These are phyloP conservation scores for Ziziphus jujuba DNA, from an alignment of 306 rosid genomes.

Conservation along the genomic window DNA sequence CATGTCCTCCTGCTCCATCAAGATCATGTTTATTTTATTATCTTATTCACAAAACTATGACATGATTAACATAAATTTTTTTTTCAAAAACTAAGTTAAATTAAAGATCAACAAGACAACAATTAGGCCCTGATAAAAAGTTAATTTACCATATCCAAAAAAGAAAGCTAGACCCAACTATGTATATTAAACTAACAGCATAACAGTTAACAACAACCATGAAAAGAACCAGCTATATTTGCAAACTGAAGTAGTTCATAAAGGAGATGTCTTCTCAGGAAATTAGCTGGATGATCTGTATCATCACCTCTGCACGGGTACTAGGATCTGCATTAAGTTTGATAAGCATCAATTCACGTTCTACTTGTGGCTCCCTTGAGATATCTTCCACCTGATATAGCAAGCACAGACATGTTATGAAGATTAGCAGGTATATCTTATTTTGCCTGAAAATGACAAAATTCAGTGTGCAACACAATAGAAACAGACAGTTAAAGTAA, in stretches of 20 bases:
- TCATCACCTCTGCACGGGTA: conserved; percentile 49
- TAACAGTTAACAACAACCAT: not conserved
- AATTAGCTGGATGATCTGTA: conserved; percentile 13
- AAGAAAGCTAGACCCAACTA: not conserved
- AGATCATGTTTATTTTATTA: no score
- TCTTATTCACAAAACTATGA: no score
- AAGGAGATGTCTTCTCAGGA: not conserved
- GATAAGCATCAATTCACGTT: conserved; percentile 60
- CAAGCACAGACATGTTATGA: not conserved
- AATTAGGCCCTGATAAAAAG: no score
- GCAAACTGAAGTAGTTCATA: not conserved
- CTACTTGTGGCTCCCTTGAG: conserved; percentile 59
- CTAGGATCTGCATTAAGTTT: conserved; percentile 58
- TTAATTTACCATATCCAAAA: not conserved
- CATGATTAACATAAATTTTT: no score
- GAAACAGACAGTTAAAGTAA: not conserved
- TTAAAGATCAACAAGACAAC: not conserved
- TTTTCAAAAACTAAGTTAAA: not conserved
- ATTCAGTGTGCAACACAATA: not conserved
- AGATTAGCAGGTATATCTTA: not conserved
- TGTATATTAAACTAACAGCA: not conserved
- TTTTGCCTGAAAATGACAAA: not conserved
- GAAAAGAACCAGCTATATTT: not conserved
- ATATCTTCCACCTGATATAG: conserved; percentile 55
- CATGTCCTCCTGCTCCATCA: no score